Conservation (phyloP, 192 early-diverging fungal genomes). For the Obelidium mucronatum region DNA sequence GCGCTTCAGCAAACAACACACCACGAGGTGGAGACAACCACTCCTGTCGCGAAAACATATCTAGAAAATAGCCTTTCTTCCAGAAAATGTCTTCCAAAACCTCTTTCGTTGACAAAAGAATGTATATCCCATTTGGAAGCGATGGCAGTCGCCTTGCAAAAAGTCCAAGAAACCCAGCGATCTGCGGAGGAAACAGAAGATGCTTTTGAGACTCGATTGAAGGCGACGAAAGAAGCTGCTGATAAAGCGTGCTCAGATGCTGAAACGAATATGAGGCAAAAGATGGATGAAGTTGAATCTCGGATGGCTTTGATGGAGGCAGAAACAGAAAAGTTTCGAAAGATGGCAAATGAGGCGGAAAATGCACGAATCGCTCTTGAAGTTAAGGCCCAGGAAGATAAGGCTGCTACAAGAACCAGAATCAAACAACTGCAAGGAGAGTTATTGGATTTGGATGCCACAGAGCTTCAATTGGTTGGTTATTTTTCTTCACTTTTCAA, state of each 20-base stretch:
- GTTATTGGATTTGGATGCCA: not conserved
- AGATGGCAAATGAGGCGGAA: not conserved
- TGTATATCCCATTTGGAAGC: not conserved
- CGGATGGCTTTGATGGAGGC: not conserved
- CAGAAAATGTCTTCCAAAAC: not conserved
- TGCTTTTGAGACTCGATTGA: not conserved
- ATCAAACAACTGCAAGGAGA: not conserved
- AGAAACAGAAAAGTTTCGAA: not conserved
- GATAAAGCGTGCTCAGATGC: conserved; percentile 8
- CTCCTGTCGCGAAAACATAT: not conserved
- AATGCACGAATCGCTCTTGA: not conserved
- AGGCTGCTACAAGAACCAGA: not conserved
- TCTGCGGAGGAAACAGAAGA: not conserved
- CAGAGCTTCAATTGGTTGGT: not conserved
- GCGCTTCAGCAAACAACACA: not conserved
- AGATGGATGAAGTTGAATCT: not conserved
- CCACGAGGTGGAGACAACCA: not conserved
- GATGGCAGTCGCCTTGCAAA: not conserved
- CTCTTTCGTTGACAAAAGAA: not conserved
- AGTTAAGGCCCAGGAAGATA: not conserved
- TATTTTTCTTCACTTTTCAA: not conserved
- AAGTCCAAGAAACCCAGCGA: not conserved
- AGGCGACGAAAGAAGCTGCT: not conserved
- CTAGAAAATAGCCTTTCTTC: not conserved
- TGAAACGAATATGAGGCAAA: not conserved